A percentile compares a stretch with the other conserved stretches of the same genome.
These are phyloP conservation scores for Hymenoscyphus albidus DNA, from an alignment of 2,329 filamentous ascomycete genomes.

Conservation along the genomic window DNA sequence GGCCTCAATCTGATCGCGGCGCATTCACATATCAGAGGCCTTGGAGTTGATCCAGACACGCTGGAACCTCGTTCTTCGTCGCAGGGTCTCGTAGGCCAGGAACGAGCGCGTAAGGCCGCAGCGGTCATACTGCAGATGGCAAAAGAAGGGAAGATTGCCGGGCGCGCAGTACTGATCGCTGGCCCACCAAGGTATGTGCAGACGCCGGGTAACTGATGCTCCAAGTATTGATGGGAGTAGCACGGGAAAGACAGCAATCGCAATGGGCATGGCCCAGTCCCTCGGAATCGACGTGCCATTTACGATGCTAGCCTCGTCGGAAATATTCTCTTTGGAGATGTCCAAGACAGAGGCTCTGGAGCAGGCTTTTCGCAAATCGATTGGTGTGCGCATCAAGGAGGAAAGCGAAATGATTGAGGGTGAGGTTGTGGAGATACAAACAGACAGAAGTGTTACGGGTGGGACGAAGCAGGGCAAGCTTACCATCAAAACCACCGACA, in stretches of 20 bases:
- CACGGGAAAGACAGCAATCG: slow-evolving; percentile 97
- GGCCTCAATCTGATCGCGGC: slow-evolving; percentile 97
- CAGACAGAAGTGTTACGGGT: slow-evolving; percentile 92
- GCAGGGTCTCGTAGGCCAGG: slow-evolving; percentile 92
- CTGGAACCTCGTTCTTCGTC: slow-evolving; percentile 81
- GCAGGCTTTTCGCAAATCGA: slow-evolving; percentile 98
- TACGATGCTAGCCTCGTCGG: slow-evolving; percentile 89
- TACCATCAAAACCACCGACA: slow-evolving; percentile 98
- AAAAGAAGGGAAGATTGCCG: slow-evolving; percentile 97
- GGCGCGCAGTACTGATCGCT: slow-evolving; percentile 88
- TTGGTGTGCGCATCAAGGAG: slow-evolving; percentile 96
- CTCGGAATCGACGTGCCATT: slow-evolving; percentile 93
- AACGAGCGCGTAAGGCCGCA: slow-evolving; percentile 93
- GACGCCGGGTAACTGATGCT: neutral
- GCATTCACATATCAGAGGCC: slow-evolving; percentile 94
- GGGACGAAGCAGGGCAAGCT: slow-evolving; percentile 98
- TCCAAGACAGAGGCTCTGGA: slow-evolving; percentile 98
- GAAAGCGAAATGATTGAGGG: slow-evolving; percentile 99
- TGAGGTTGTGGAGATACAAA: slow-evolving; percentile 98
- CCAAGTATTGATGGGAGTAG: slow-evolving; percentile 42
- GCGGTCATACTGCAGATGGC: slow-evolving; percentile 98
- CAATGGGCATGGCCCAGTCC: slow-evolving; percentile 98
- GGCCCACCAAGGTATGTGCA: slow-evolving; percentile 73
- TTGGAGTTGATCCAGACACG: slow-evolving; percentile 88
- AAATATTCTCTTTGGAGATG: slow-evolving; percentile 99